phyloP scores from a whole-genome alignment of 768 basidiomycete genomes.

The Trametes elegans region DNA sequence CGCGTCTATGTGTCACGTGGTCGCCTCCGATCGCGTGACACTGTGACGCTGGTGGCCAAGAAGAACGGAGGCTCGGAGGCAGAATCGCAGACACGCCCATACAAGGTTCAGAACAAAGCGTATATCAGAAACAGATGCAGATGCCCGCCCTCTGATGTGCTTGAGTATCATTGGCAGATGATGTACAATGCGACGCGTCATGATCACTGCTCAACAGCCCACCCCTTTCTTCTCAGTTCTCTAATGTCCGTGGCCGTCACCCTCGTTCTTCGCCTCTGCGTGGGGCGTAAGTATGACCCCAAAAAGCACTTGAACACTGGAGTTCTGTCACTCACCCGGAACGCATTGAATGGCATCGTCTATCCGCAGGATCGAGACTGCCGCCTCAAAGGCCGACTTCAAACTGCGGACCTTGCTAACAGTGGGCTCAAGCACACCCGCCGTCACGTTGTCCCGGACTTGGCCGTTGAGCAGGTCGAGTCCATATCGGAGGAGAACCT shows the following conservation, averaged over 20 bases:
- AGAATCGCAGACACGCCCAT: not conserved
- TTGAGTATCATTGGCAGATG: conserved; percentile 13
- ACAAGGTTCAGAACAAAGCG: not conserved
- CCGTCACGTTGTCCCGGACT: conserved; percentile 90
- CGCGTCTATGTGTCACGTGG: conserved; percentile 14
- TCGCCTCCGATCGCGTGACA: not conserved
- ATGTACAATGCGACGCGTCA: conserved; percentile 18
- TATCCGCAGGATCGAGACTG: conserved; percentile 90
- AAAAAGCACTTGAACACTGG: not conserved
- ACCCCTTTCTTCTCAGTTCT: conserved; percentile 2
- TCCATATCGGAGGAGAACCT: conserved; percentile 86
- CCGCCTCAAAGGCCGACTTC: conserved; percentile 96
- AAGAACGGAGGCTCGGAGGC: not conserved
- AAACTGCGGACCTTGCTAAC: conserved; percentile 96
- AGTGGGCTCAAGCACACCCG: conserved; percentile 94
- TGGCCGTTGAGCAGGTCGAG: conserved; percentile 93
- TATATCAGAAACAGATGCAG: not conserved
- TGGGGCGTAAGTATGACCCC: not conserved
- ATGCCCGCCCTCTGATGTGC: not conserved
- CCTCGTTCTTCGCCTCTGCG: conserved; percentile 70
- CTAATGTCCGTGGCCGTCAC: conserved; percentile 76
- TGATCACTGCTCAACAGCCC: conserved; percentile 3
- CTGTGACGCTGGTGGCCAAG: conserved; percentile 6
- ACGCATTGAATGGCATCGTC: conserved; percentile 94
- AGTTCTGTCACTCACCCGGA: conserved; percentile 56